These are phyloP conservation scores for Salvia sclarea DNA, from an alignment of 305 asterid genomes.

Conservation along the genomic window DNA sequence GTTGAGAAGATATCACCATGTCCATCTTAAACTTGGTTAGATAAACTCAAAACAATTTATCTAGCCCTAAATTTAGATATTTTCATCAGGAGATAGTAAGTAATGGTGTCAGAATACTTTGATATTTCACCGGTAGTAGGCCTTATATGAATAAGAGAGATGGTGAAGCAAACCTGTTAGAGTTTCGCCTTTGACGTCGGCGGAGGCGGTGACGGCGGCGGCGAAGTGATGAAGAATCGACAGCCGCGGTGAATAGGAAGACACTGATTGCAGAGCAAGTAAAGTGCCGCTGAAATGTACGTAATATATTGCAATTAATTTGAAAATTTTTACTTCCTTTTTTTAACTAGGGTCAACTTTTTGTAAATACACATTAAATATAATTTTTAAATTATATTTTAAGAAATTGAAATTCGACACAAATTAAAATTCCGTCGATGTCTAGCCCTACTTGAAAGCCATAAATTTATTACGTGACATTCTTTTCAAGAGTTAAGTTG, in stretches of 20 bases:
- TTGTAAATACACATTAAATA: too few relatives aligned
- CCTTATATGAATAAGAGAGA: neutral
- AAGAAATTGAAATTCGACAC: too few relatives aligned
- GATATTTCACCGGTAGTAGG: neutral
- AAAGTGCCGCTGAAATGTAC: neutral
- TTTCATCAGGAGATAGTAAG: neutral
- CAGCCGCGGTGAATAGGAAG: constrained; percentile 6
- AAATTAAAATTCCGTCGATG: too few relatives aligned
- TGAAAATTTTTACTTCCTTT: too few relatives aligned
- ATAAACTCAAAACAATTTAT: constrained; percentile 12
- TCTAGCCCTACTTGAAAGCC: too few relatives aligned
- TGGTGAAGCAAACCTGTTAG: constrained; percentile 25
- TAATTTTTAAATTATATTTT: too few relatives aligned
- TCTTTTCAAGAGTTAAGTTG: too few relatives aligned
- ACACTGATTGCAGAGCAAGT: constrained; percentile 5
- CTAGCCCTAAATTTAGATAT: constrained; percentile 26
- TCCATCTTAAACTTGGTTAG: constrained; percentile 18
- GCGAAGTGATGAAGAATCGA: constrained; percentile 11
- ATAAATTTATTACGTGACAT: too few relatives aligned
- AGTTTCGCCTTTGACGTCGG: neutral
- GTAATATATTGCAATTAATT: neutral
- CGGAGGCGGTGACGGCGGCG: constrained; percentile 17
- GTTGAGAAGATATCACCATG: neutral
- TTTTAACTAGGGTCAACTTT: too few relatives aligned
- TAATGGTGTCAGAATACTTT: neutral